Evolutionary conservation across 73 alveolate genomes (phyloP), one percentile per base, ranked within the genome.

Genomic region (Uronychia setigera): DNA sequence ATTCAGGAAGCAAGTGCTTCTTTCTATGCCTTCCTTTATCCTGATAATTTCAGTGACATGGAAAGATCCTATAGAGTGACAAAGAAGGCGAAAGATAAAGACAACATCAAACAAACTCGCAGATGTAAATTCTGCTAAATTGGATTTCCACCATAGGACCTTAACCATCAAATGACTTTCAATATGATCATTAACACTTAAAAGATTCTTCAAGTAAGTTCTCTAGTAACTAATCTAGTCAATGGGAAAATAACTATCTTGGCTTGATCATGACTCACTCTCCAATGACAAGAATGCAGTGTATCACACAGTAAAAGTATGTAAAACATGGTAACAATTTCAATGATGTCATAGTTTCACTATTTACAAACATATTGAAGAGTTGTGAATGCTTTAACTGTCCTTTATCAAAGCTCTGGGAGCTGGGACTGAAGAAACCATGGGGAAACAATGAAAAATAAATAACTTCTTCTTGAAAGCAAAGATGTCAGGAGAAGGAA

Each of bases 171-270:
- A 85, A 80, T 93, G 46, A 90, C 96, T 26, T 80, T 94, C 60
- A 92, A 93, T 82, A 86, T 90, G 95, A 91, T 93, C 31, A 78
- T 91, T 28, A 93, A 93, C 80, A 93, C 96, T 32, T 95, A 93
- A 77, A 91, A 83, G 57, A 85, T 87, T 91, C 32, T 92, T 31
- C 83, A 89, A 81, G 95, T 46, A 46, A 19, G 19, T 19, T 11
- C 5, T 19, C 19, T 46, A 11, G n/a, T n/a, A n/a, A n/a, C 19
- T 78, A 58, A 33, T 33, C 33, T 1, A 35, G 31, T 75, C 26
- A 9, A 78, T 78, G 84, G 75, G 84, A 32, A 32, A 30, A 0
- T 32, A 30, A 25, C 29, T 33, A 0, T 25, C 76, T 33, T 78
- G 84, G 84, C 67, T 78, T 32, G 84, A 78, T 46, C 67, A 46